phyloP scores from a whole-genome alignment of 768 basidiomycete species.

The Termitomyces sp. region DNA sequence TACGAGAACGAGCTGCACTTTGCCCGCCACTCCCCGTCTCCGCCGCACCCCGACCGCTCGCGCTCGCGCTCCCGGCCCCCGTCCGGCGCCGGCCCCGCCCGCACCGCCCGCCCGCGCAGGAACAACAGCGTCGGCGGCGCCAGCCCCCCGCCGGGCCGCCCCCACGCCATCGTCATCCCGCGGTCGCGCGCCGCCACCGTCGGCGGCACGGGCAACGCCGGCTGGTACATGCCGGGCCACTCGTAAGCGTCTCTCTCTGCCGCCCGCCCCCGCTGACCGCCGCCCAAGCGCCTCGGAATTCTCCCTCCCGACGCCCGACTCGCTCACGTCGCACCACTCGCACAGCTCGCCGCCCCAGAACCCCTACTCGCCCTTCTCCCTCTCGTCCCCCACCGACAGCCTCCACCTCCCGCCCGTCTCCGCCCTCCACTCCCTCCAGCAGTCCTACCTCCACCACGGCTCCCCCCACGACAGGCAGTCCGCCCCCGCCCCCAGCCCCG shows the following conservation, averaged over 20 bases:
- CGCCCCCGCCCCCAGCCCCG: neutral
- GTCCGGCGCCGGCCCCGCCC: constrained; percentile 37
- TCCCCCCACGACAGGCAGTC: neutral
- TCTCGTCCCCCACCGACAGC: constrained; percentile 18
- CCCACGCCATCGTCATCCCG: constrained; percentile 69
- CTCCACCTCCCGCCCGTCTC: constrained; percentile 20
- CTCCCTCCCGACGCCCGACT: constrained; percentile 40
- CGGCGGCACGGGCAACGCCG: constrained; percentile 11
- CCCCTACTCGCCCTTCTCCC: constrained; percentile 23
- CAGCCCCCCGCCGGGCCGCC: constrained; percentile 46
- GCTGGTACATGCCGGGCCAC: constrained; percentile 25
- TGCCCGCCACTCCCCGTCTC: constrained; percentile 28
- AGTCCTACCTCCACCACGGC: too few relatives aligned
- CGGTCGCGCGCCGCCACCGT: constrained; percentile 20
- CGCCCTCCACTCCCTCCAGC: constrained; percentile 12
- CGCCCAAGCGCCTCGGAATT: constrained; percentile 20
- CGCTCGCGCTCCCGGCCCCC: constrained; percentile 43
- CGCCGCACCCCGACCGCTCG: constrained; percentile 30
- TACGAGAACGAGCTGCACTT: constrained; percentile 37
- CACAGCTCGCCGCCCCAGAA: constrained; percentile 21
- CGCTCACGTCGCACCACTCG: constrained; percentile 25
- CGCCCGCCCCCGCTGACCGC: neutral
- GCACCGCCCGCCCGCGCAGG: constrained; percentile 50
- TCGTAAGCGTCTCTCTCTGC: constrained; percentile 18
- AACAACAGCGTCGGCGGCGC: constrained; percentile 57